Evolutionary conservation across 768 basidiomycete genomes (phyloP).

Genomic region (Phylloporus sp.): DNA sequence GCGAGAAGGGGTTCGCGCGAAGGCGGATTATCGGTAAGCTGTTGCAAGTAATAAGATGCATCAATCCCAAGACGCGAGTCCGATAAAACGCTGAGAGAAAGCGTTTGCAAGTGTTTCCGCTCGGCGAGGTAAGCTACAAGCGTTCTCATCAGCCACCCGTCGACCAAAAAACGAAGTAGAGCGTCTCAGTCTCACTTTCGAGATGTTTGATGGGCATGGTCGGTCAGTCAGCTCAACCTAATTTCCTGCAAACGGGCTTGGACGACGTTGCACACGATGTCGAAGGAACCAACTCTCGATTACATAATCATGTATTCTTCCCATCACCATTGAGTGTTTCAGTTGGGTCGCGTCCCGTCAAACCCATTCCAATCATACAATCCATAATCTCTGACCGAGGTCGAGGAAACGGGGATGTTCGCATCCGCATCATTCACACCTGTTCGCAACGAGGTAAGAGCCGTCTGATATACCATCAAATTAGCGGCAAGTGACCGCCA

Average conservation of each 20-base stretch:
- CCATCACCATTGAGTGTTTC: slow-evolving; percentile 2
- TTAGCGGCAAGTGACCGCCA: slow-evolving; percentile 2
- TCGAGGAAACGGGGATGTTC: background rate
- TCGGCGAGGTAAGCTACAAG: slow-evolving; percentile 72
- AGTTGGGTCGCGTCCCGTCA: too few species aligned
- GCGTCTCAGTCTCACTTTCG: slow-evolving; percentile 52
- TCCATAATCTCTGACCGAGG: background rate
- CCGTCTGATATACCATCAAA: background rate
- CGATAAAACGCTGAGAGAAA: slow-evolving; percentile 73
- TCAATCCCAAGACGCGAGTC: slow-evolving; percentile 97
- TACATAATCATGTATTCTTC: slow-evolving; percentile 25
- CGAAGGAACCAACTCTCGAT: slow-evolving; percentile 16
- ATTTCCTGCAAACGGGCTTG: slow-evolving; percentile 3
- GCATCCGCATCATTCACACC: background rate
- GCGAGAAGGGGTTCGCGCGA: slow-evolving; percentile 89
- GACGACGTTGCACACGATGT: slow-evolving; percentile 21
- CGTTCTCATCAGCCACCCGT: background rate
- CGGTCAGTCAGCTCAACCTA: slow-evolving; percentile 8
- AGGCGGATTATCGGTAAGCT: slow-evolving; percentile 67
- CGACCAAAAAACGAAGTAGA: background rate
- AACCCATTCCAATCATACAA: background rate
- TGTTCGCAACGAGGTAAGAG: slow-evolving; percentile 2
- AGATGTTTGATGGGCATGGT: slow-evolving; percentile 80
- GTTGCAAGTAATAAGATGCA: slow-evolving; percentile 83
- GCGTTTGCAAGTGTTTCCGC: slow-evolving; percentile 82